These are phyloP conservation scores for Rhynchospora breviuscula DNA, from an alignment of 176 grass and related monocot genomes.

Conservation along the genomic window DNA sequence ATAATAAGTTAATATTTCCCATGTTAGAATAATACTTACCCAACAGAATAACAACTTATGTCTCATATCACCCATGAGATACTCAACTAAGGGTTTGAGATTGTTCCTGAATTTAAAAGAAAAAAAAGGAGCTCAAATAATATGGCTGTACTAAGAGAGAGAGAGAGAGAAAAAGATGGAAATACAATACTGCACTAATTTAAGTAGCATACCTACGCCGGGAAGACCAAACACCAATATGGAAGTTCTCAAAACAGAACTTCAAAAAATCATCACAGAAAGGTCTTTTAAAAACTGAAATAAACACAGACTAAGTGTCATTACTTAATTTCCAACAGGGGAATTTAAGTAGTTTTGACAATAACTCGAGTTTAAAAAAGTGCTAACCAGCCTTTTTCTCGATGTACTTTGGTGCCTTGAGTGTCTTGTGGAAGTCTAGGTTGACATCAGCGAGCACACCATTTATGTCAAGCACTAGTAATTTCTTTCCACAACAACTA, in stretches of 20 bases:
- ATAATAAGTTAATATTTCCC: background rate
- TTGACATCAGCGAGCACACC: conserved; percentile 25
- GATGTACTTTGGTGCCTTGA: conserved; percentile 24
- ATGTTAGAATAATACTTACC: conserved; percentile 38
- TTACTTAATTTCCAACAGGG: conserved; percentile 4
- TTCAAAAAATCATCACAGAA: conserved; percentile 64
- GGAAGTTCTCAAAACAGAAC: conserved; percentile 75
- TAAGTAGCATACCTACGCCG: conserved; percentile 52
- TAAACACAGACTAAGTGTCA: background rate
- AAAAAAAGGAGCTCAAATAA: background rate
- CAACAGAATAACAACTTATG: conserved; percentile 64
- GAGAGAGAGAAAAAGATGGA: background rate
- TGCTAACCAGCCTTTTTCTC: conserved; percentile 23
- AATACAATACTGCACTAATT: background rate
- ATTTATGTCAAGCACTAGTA: conserved; percentile 25
- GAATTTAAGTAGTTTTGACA: background rate
- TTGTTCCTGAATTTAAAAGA: conserved; percentile 49
- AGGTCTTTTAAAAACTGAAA: conserved; percentile 65
- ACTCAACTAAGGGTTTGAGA: conserved; percentile 46
- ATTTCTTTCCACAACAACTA: conserved; percentile 14
- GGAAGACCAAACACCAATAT: conserved; percentile 79
- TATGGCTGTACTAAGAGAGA: conserved; percentile 13
- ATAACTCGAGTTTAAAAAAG: background rate
- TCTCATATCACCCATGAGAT: conserved; percentile 61
- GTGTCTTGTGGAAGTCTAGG: conserved; percentile 5